phyloP scores from a whole-genome alignment of 2,329 filamentous ascomycete genomes.

The Ilyonectria sp. region DNA sequence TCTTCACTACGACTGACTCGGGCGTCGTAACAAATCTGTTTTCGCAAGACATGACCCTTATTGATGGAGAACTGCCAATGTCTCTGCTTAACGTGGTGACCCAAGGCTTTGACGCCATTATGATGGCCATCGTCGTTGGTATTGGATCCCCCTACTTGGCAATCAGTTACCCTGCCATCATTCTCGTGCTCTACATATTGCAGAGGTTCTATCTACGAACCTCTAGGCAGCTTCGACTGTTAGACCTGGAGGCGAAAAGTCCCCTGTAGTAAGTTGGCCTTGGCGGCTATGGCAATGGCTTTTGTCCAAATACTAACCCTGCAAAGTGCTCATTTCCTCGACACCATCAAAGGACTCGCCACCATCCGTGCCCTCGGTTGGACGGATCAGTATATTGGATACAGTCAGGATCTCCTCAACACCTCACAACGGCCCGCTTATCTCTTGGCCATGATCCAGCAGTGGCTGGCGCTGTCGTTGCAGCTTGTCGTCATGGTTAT shows the following conservation, averaged over 20 bases:
- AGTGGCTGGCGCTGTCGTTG: constrained; percentile 69
- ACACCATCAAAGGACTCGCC: constrained; percentile 66
- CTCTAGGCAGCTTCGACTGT: constrained; percentile 69
- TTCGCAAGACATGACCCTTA: constrained; percentile 55
- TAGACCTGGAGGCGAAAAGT: constrained; percentile 72
- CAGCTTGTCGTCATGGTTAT: constrained; percentile 65
- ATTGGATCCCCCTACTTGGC: constrained; percentile 57
- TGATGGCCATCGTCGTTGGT: constrained; percentile 49
- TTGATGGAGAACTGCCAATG: constrained; percentile 54
- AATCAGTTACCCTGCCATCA: constrained; percentile 64
- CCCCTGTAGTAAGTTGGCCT: constrained; percentile 61
- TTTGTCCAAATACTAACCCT: not conserved
- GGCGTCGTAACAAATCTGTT: constrained; percentile 55
- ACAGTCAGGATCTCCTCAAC: constrained; percentile 65
- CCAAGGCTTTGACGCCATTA: constrained; percentile 3
- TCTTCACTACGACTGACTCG: constrained; percentile 52
- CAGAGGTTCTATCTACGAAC: constrained; percentile 72
- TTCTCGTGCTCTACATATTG: constrained; percentile 61
- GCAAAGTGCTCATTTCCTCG: constrained; percentile 62
- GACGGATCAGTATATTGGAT: constrained; percentile 52
- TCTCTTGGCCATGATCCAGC: constrained; percentile 70
- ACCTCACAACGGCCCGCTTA: constrained; percentile 71
- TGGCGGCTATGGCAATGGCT: not conserved
- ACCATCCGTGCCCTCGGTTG: constrained; percentile 72
- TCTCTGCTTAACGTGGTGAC: constrained; percentile 44